These are phyloP conservation scores for Gossypium australe DNA, from an alignment of 345 rosid genomes.

Conservation along the genomic window DNA sequence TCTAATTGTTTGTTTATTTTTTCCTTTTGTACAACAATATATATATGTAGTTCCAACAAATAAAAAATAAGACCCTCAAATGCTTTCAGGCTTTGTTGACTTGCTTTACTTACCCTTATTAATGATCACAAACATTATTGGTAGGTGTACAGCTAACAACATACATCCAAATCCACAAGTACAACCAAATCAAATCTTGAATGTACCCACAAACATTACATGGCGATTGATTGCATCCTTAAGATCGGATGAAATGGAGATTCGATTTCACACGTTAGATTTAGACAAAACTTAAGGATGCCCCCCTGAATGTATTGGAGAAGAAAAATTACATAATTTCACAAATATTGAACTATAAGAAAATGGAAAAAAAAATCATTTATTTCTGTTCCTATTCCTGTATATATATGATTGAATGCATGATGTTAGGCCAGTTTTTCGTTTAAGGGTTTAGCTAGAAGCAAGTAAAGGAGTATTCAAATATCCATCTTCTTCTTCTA, in stretches of 20 bases:
- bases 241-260: background rate
- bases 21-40: too few species aligned
- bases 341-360: background rate
- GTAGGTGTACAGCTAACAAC: background rate
- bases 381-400: background rate
- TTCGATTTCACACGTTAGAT: background rate
- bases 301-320: background rate
- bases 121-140: background rate
- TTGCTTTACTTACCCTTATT: background rate
- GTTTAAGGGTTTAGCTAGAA: constrained; percentile 2
- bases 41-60: too few species aligned
- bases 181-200: background rate
- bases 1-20: too few species aligned
- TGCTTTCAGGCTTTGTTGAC: background rate
- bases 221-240: background rate
- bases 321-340: background rate
- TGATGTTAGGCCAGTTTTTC: background rate
- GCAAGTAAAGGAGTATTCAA: background rate
- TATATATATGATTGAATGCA: background rate
- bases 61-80: background rate
- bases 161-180: background rate
- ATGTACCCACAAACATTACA: background rate
- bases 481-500: background rate
- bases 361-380: background rate
- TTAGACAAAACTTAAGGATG: background rate